phyloP scores from a whole-genome alignment of 176 grass and related monocot genomes.

The Hordeum marinum region DNA sequence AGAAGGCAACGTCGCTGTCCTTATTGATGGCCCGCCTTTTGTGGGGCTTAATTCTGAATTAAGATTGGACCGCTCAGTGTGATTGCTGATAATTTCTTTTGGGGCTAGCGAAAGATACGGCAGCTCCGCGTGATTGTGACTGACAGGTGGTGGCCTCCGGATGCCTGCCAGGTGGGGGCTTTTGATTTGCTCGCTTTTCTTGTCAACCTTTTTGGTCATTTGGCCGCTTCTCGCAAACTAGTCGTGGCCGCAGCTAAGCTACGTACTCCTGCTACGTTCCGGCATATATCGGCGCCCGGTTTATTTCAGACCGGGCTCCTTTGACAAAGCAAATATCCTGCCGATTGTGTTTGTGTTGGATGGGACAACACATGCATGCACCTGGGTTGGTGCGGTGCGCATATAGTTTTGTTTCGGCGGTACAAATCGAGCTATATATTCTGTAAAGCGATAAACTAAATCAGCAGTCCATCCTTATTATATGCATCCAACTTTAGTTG shows the following conservation, averaged over 20 bases:
- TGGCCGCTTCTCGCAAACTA: not conserved
- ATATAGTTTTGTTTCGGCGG: not conserved
- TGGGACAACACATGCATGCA: constrained; percentile 21
- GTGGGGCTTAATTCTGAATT: not conserved
- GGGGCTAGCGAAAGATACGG: constrained; percentile 10
- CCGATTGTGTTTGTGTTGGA: not conserved
- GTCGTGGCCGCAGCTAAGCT: constrained; percentile 13
- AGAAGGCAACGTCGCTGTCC: constrained; percentile 32
- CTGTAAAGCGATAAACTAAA: not conserved
- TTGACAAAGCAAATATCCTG: constrained; percentile 41
- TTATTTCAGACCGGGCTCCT: constrained; percentile 24
- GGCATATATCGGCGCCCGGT: constrained; percentile 24
- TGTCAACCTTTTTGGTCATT: not conserved
- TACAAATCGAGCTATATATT: not conserved
- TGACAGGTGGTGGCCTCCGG: not conserved
- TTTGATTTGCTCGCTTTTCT: not conserved
- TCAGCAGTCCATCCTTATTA: not conserved
- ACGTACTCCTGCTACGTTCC: not conserved
- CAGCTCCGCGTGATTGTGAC: not conserved
- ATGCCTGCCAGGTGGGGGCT: constrained; percentile 7
- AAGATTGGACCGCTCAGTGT: not conserved
- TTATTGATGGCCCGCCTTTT: constrained; percentile 15
- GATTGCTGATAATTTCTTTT: constrained; percentile 26
- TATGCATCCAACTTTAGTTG: not conserved
- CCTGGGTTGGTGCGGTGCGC: not conserved